phyloP scores from a whole-genome alignment of 371 early-diverging fungal species.

The Catenaria anguillulae region DNA sequence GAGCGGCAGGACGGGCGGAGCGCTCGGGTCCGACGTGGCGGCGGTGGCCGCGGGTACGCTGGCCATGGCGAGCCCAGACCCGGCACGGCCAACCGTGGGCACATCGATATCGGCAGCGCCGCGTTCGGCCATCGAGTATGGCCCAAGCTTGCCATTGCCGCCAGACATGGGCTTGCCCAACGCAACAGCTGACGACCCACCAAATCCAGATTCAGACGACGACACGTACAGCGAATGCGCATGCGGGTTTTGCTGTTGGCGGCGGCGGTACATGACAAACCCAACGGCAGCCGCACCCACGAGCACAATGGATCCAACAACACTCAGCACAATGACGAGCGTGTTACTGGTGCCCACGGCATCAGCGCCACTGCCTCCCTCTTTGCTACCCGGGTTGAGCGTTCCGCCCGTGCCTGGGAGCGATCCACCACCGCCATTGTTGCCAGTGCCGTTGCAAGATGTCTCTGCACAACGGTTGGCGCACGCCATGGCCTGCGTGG shows the following conservation, averaged over 20 bases:
- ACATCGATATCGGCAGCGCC: not conserved
- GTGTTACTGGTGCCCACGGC: not conserved
- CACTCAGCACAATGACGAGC: not conserved
- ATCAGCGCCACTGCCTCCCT: too few relatives aligned
- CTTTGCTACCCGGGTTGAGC: too few relatives aligned
- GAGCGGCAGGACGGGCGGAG: not conserved
- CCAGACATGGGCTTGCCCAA: not conserved
- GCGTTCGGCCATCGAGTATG: not conserved
- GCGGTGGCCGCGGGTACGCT: not conserved
- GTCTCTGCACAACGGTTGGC: not conserved
- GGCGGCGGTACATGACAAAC: not conserved
- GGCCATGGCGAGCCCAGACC: not conserved
- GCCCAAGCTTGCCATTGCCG: not conserved
- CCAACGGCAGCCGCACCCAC: not conserved
- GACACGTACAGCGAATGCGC: not conserved
- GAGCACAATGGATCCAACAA: not conserved
- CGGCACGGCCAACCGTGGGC: not conserved
- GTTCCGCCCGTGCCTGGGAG: too few relatives aligned
- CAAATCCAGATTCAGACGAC: not conserved
- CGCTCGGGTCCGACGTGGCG: not conserved
- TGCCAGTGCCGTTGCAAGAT: not conserved
- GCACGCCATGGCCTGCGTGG: not conserved
- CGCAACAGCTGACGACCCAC: not conserved
- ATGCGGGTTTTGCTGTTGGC: not conserved
- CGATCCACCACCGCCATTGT: not conserved